These are phyloP conservation scores for Tricholoma flavovirens DNA, from an alignment of 768 basidiomycete genomes.

Conservation along the genomic window DNA sequence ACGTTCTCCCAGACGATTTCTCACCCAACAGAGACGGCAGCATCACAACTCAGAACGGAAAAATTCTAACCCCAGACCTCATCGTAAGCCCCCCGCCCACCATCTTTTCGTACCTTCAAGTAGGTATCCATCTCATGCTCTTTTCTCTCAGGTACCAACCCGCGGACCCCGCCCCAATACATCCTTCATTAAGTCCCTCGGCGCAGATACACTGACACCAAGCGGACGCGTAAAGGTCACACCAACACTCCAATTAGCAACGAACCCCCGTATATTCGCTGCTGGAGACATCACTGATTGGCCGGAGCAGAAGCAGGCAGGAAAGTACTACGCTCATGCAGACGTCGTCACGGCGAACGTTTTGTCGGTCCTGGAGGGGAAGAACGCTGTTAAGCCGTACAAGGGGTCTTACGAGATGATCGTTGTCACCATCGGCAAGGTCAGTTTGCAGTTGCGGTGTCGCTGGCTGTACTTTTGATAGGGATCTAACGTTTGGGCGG, in stretches of 20 bases:
- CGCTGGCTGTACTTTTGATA: neutral
- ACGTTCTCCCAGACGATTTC: slow-evolving; percentile 39
- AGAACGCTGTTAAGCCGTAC: slow-evolving; percentile 31
- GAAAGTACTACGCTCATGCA: slow-evolving; percentile 42
- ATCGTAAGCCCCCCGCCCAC: slow-evolving; percentile 36
- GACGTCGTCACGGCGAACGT: slow-evolving; percentile 45
- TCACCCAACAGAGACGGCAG: slow-evolving; percentile 14
- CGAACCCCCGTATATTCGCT: slow-evolving; percentile 54
- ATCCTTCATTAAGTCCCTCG: slow-evolving; percentile 41
- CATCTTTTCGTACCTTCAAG: neutral
- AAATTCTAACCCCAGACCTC: slow-evolving; percentile 46
- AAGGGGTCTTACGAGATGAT: slow-evolving; percentile 49
- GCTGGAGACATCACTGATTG: slow-evolving; percentile 61
- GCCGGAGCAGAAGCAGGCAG: slow-evolving; percentile 53
- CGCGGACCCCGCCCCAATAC: slow-evolving; percentile 48
- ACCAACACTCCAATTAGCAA: slow-evolving; percentile 51
- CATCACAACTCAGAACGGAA: slow-evolving; percentile 47
- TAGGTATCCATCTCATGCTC: neutral
- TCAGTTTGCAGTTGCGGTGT: slow-evolving; percentile 17
- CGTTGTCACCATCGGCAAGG: slow-evolving; percentile 52
- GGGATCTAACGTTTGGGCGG: slow-evolving; percentile 5
- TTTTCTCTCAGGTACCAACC: slow-evolving; percentile 25
- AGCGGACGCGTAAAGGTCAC: slow-evolving; percentile 43
- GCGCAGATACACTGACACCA: slow-evolving; percentile 29
- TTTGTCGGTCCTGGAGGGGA: slow-evolving; percentile 34